phyloP scores from a whole-genome alignment of 2,329 filamentous ascomycete species.

The Paecilomyces variotii region DNA sequence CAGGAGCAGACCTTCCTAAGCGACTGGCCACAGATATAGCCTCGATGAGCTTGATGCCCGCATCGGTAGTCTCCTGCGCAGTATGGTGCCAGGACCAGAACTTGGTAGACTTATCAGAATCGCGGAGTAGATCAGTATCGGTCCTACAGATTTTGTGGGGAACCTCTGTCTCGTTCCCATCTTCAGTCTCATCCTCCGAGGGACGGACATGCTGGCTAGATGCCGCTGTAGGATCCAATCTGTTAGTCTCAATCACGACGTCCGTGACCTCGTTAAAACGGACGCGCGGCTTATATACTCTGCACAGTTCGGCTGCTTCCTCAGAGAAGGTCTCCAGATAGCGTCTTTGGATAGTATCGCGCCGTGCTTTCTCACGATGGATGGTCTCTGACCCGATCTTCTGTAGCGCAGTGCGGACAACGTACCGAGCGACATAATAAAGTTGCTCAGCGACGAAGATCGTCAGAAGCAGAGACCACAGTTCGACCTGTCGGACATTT shows the following conservation, averaged over 20 bases:
- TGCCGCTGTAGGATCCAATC: background rate
- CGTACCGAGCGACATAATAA: slow-evolving; percentile 65
- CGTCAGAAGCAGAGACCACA: slow-evolving; percentile 68
- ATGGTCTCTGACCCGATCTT: slow-evolving; percentile 76
- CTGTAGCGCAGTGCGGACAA: slow-evolving; percentile 60
- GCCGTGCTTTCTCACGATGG: slow-evolving; percentile 71
- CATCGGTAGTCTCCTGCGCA: slow-evolving; percentile 43
- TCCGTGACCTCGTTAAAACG: slow-evolving; percentile 25
- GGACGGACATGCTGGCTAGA: background rate
- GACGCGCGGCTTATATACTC: slow-evolving; percentile 14
- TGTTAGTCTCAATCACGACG: slow-evolving; percentile 4
- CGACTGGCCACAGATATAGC: slow-evolving; percentile 24
- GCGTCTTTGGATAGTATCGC: slow-evolving; percentile 68
- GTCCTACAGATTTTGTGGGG: background rate
- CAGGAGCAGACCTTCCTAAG: background rate
- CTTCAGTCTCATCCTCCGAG: background rate
- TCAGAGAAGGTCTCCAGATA: slow-evolving; percentile 48
- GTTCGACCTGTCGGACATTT: slow-evolving; percentile 58
- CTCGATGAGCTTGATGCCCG: slow-evolving; percentile 46
- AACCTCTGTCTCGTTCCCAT: background rate
- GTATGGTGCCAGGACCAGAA: slow-evolving; percentile 48
- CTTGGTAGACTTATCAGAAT: slow-evolving; percentile 35
- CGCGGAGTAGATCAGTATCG: slow-evolving; percentile 9
- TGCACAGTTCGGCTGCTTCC: slow-evolving; percentile 2
- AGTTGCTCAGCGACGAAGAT: slow-evolving; percentile 78